phyloP scores from a whole-genome alignment of 2,329 filamentous ascomycete genomes.

The Curvularia verruculosa region DNA sequence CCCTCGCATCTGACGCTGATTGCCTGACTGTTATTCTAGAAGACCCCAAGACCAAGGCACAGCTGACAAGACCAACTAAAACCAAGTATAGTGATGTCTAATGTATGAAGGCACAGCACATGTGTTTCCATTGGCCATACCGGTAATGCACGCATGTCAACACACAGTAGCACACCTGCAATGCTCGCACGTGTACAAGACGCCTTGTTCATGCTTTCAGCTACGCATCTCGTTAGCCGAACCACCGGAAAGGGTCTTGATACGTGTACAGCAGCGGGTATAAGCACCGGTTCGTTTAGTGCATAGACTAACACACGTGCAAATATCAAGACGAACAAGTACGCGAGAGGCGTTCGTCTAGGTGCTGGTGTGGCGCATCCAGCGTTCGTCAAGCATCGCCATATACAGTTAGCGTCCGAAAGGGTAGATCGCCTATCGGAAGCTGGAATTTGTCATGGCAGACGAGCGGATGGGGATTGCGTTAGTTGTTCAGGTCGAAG shows the following conservation, averaged over 20 bases:
- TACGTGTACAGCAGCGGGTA: conserved; percentile 24
- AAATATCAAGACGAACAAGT: conserved; percentile 18
- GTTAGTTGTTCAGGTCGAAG: conserved; percentile 22
- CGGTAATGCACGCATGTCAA: conserved; percentile 10
- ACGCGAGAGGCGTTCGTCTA: conserved; percentile 37
- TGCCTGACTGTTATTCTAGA: conserved; percentile 8
- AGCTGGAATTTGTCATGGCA: conserved; percentile 34
- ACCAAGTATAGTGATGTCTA: conserved; percentile 19
- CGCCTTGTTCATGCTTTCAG: conserved; percentile 25
- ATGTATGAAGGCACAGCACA: conserved; percentile 17
- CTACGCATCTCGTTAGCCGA: conserved; percentile 19
- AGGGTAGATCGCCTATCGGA: conserved; percentile 26
- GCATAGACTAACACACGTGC: conserved; percentile 19
- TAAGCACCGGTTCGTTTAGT: conserved; percentile 19
- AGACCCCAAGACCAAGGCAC: conserved; percentile 13
- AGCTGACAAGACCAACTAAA: conserved; percentile 29
- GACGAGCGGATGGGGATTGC: conserved; percentile 8
- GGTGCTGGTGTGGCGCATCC: conserved; percentile 27
- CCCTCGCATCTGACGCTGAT: neutral
- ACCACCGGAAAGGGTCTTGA: conserved; percentile 27
- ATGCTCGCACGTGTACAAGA: conserved; percentile 16
- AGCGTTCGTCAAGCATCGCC: conserved; percentile 41
- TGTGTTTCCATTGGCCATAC: conserved; percentile 12
- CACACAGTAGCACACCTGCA: conserved; percentile 16
- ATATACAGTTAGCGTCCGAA: conserved; percentile 31